Evolutionary conservation across 345 rosid species (phyloP), one percentile per base, ranked within the genome.

Genomic region (Eucalyptus curtisii): DNA sequence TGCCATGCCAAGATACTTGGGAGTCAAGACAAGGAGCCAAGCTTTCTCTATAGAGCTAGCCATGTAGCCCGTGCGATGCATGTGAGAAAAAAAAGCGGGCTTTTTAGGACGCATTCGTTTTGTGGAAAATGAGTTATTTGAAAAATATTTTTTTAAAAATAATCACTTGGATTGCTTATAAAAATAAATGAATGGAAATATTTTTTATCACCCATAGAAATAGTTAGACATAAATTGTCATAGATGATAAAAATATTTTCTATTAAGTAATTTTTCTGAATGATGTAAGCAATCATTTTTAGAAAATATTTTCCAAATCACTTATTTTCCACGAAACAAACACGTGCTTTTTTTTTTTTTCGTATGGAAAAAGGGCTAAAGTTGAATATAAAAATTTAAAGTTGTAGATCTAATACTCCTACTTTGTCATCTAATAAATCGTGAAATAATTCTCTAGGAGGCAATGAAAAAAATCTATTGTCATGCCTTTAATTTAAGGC

Each of bases 191-290:
- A 24, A 55, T 55, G 6, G 8, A 55, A 22, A 8, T 1, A 0
- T 4, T 55, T 24, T 55, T 55, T 24, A 1, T 55, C 6, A 0
- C 30, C 0, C 6, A 22, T 24, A 22, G 0, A 55, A 55, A 55
- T 55, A 55, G 0, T 55, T 24, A 24, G 20, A 24, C 30, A 55
- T 24, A 55, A 10, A 10, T 55, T 55, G 6, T 55, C 24, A 55
- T 55, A 0, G 1, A 55, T 55, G 1, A 55, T 55, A 0, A 55
- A 24, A 24, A 9, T 0, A 55, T 55, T 55, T 22, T 4, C 0
- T 52, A 0, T 3, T 19, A 52, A 52, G 10, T 19, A 19, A 52
- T 52, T 52, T 52, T 55, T 55, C 0, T 55, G 0, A 55, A 24
- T 0, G 1, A 55, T 22, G 3, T 55, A 55, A 55, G 6, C 0